Evolutionary conservation across 768 basidiomycete species (phyloP), one percentile per base, ranked within the genome.

Genomic region (Lyophyllum semitale): DNA sequence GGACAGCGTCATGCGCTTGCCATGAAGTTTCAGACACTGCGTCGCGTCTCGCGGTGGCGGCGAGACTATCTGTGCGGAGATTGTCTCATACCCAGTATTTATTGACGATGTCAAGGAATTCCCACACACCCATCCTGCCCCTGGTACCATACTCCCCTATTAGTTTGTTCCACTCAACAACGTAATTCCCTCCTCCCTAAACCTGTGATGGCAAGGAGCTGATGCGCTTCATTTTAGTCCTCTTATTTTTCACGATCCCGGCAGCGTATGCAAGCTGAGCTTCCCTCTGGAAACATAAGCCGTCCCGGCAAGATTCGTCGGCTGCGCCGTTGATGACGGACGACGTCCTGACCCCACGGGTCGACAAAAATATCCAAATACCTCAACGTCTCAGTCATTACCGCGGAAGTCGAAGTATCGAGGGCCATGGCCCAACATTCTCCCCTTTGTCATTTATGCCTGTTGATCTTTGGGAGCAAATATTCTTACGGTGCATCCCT

Each of bases 401-500:
- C 48, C 48, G 48, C 41, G 26, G 25, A 35, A 45, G 15, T 30
- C 37, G 11, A 15, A 15, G 37, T n/a, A 41, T 48, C 11, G 17
- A 23, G 20, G 30, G 40, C 2, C 33, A 17, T 20, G 52, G 25
- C 22, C 4, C 42, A 22, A 32, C 37, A 9, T 46, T 35, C 20
- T 48, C 38, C 33, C 47, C 59, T 22, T 42, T 63, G 20, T 49
- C 50, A 17, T 42, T 18, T 5, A 60, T 71, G 48, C 68, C 70
- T 17, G 40, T 64, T 11, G 71, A 72, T 52, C 50, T 72, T 9
- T 62, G 66, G 64, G 65, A 68, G 61, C 65, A 70, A 33, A 70
- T 73, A 23, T 74, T 73, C 54, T 29, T 65, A 20, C 59, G 58
- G 32, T 71, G 66, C 47, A 57, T 71, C 29, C 64, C 67, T n/a